Base-by-base conservation (phyloP, 805 yeast genomes). In the Clavispora phyllophila region DNA sequence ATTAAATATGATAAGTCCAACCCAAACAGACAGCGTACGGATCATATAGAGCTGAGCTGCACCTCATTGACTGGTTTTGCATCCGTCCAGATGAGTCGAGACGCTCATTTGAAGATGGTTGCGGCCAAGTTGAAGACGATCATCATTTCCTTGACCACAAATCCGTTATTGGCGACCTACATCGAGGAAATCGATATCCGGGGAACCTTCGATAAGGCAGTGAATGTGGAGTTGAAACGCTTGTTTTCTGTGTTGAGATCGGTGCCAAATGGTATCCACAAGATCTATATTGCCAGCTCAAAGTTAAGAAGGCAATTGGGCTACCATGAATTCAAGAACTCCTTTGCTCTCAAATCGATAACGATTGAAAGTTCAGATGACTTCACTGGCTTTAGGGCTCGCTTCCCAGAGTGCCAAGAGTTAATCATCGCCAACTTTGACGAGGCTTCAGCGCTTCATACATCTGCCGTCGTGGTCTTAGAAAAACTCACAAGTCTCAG, bases 111-210 rank as follows among this genome's bases (percentile, higher is more conserved):
- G 29, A 53, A 50, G 22, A 42, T 65, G 45, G 53, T 67, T 23
- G 45, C 48, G 36, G 67, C 68, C 13, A 65, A 75, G 46, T 61
- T 79, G 37, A 64, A 63, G 29, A 58, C 71, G 3, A 55, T 81
- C 32, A 37, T 65, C 10, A 66, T 66, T 17, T 60, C 73, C 1
- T 48, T 75, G 20, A 42, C 39, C 4, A 46, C 66, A 36, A 70
- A 73, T 41, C 47, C 65, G 2, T 56, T 58, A 4, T 56, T 75
- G 17, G 59, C 51, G 4, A 33, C 33, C 22, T 42, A 43, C 34
- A 42, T 48, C 9, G 37, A 35, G 13, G 24, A 20, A 17, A 31
- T 50, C 14, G 34, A 36, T 9, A 24, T 26, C 1, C 10, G 15
- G 4, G 15, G 29, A 3, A 19, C 27, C 2, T 44, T 50, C 25